A percentile compares a stretch with the other conserved stretches of the same genome.
These are phyloP conservation scores for Monilinia laxa DNA, from an alignment of 2,329 filamentous ascomycete species.

Conservation along the genomic window DNA sequence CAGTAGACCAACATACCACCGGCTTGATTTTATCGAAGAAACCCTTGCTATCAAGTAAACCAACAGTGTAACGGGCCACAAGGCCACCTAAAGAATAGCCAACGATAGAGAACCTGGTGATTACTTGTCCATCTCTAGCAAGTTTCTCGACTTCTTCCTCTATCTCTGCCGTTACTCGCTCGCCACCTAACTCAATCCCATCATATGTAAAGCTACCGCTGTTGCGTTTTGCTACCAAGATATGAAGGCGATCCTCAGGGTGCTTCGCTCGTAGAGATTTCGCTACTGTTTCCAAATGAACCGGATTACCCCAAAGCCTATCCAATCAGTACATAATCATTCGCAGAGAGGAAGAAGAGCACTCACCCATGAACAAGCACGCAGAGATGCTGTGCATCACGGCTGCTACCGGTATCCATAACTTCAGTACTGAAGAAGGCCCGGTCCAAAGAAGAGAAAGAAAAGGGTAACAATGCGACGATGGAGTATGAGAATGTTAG, in stretches of 20 bases:
- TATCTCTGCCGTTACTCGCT: constrained; percentile 66
- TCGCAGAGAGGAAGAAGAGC: not conserved
- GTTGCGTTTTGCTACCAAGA: constrained; percentile 72
- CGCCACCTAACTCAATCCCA: constrained; percentile 66
- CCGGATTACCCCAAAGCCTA: constrained; percentile 77
- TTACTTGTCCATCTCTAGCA: constrained; percentile 62
- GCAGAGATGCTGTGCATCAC: constrained; percentile 67
- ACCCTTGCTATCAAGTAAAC: constrained; percentile 77
- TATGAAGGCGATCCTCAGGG: constrained; percentile 62
- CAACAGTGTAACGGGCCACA: constrained; percentile 81
- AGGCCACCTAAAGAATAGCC: constrained; percentile 90
- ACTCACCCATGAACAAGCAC: constrained; percentile 68
- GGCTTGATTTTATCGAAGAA: constrained; percentile 77
- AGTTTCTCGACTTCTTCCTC: constrained; percentile 60
- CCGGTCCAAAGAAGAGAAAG: constrained; percentile 41
- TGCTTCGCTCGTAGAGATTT: constrained; percentile 62
- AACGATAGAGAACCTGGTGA: constrained; percentile 80
- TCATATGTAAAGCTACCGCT: constrained; percentile 71
- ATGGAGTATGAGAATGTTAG: constrained; percentile 33
- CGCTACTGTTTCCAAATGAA: constrained; percentile 68
- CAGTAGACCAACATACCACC: constrained; percentile 51
- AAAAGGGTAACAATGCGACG: constrained; percentile 40
- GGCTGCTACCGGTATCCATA: constrained; percentile 52
- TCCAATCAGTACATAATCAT: constrained; percentile 12
- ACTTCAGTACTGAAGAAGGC: constrained; percentile 41